Base-by-base conservation (phyloP, 257 asterid species). In the Ligustrum vulgare region DNA sequence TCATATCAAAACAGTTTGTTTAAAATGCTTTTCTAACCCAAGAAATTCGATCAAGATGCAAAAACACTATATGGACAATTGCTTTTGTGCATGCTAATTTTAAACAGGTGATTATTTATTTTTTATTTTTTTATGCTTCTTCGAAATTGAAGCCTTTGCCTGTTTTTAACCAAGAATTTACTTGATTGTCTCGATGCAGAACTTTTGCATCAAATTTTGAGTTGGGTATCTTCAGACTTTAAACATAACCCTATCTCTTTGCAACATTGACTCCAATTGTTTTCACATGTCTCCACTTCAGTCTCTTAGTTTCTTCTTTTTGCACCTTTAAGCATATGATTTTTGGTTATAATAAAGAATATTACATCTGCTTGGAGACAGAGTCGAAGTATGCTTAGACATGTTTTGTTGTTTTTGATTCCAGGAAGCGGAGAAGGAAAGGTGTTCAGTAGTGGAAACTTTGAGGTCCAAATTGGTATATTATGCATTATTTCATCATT, bases 1-100 rank as follows among this genome's bases (percentile, higher is more conserved):
- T 96, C 93, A 64, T 95, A 95, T 82, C 98, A 90, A 49, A 90
- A 93, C 83, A 93, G 83, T 95, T 95, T 87, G 99, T 93, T 65
- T 95, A 98, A 97, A 95, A 95, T 87, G 86, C 96, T 78, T 95
- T 87, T 82, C 90, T 95, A 62, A 95, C 99, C 72, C 90, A 86
- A 80, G 84, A 89, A 8, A 86, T 95, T 75, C 92, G 99, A 65
- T 85, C 91, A 77, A 86, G 99, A 87, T 93, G 94, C 89, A 93
- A 87, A 80, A 93, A 91, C 82, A 87, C 89, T 77, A 89, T 90
- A 78, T 93, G 99, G 99, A 93, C 97, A 65, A 90, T 95, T 80
- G 93, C 99, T 79, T 86, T 95, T 75, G 96, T 91, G 80, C 99
- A 95, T 86, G 99, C 98, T 76, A 87, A 91, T 84, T 95, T 93